Conservation (phyloP, 768 basidiomycete species). For the Baorangia bicolor region DNA sequence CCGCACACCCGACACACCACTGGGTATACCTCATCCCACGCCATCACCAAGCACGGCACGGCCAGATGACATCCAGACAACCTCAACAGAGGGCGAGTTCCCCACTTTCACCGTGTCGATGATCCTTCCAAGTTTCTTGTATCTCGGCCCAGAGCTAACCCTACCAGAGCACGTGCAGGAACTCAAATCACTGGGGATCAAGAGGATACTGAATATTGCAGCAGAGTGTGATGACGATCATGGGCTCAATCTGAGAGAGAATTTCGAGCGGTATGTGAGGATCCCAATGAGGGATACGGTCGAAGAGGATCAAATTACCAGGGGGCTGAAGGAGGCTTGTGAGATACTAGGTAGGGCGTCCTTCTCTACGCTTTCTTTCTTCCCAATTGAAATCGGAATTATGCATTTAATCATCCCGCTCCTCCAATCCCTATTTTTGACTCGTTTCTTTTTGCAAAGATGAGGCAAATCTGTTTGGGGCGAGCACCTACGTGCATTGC, state of each 20-base stretch:
- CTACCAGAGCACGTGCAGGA: conserved; percentile 71
- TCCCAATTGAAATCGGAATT: background rate
- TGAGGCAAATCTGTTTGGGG: conserved; percentile 85
- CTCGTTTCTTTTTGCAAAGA: conserved; percentile 46
- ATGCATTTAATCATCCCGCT: background rate
- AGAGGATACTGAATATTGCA: conserved; percentile 88
- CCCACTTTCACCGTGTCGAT: conserved; percentile 81
- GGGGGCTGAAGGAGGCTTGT: conserved; percentile 82
- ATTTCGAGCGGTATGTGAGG: conserved; percentile 81
- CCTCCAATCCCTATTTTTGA: conserved; percentile 4
- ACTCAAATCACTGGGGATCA: conserved; percentile 73
- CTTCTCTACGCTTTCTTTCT: background rate
- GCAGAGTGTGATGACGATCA: conserved; percentile 86
- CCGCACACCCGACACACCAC: conserved; percentile 39
- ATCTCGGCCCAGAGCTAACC: conserved; percentile 86
- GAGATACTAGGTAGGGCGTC: conserved; percentile 73
- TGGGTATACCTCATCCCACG: conserved; percentile 17
- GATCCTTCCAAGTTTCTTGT: conserved; percentile 89
- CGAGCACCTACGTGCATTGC: conserved; percentile 94
- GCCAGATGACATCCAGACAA: conserved; percentile 42
- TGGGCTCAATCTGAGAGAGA: conserved; percentile 60
- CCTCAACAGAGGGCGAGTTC: conserved; percentile 44
- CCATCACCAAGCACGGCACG: conserved; percentile 65
- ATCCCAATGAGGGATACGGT: conserved; percentile 96
- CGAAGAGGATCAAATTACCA: conserved; percentile 86